A percentile compares a stretch with the other conserved stretches of the same genome.
These are phyloP conservation scores for Fusarium buxicola DNA, from an alignment of 2,329 filamentous ascomycete genomes.

Conservation along the genomic window DNA sequence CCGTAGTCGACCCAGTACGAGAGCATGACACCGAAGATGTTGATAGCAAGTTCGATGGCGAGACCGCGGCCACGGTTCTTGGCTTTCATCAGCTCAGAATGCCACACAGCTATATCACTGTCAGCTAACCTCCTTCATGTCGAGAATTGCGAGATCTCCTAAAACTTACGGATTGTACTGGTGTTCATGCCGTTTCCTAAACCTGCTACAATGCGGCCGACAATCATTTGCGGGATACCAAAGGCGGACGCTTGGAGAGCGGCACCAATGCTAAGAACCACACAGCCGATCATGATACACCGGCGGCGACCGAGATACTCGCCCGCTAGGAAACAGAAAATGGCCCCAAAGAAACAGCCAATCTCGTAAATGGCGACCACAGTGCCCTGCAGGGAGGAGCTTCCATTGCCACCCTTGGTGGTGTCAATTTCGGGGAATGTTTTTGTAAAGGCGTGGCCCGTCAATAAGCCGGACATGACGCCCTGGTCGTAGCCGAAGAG, in stretches of 20 bases:
- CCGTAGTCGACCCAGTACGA: constrained; percentile 55
- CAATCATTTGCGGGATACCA: constrained; percentile 56
- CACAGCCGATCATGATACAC: constrained; percentile 55
- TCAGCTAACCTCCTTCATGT: neutral
- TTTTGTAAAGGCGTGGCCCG: constrained; percentile 48
- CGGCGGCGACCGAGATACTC: constrained; percentile 57
- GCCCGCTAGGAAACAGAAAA: constrained; percentile 54
- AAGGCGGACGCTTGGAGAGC: constrained; percentile 56
- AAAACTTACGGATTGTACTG: constrained; percentile 55
- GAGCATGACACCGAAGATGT: constrained; percentile 53
- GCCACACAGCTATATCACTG: constrained; percentile 50
- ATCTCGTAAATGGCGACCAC: constrained; percentile 61
- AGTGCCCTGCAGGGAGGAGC: constrained; percentile 57
- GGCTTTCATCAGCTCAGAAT: constrained; percentile 56
- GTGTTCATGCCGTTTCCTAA: constrained; percentile 62
- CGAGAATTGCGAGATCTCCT: neutral
- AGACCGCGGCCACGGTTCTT: constrained; percentile 50
- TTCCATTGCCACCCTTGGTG: constrained; percentile 52
- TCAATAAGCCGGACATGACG: constrained; percentile 51
- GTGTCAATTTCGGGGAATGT: constrained; percentile 53
- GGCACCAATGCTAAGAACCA: constrained; percentile 57
- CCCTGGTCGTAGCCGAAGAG: constrained; percentile 52
- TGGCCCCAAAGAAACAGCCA: constrained; percentile 61
- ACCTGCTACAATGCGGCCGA: constrained; percentile 58
- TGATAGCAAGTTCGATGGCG: constrained; percentile 51